A percentile compares a stretch with the other conserved stretches of the same genome.
Evolutionary conservation across 2,329 filamentous ascomycete genomes (phyloP).

Genomic region (Fusarium sp.): DNA sequence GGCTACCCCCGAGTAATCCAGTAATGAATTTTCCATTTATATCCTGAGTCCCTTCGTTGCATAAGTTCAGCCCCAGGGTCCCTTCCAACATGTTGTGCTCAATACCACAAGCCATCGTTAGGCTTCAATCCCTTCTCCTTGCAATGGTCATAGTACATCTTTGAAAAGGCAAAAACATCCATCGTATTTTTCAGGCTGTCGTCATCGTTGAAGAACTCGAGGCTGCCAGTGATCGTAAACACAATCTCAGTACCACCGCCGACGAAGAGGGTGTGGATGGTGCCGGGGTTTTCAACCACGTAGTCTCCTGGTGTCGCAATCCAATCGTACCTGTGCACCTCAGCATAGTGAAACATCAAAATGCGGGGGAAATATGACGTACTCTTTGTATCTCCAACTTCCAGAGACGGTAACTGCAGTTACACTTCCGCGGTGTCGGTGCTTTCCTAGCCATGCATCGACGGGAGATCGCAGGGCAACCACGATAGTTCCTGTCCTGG

Average conservation of each 20-base stretch:
- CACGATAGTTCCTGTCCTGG: constrained; percentile 30
- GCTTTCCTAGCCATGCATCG: constrained; percentile 30
- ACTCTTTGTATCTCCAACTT: constrained; percentile 40
- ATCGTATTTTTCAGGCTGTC: constrained; percentile 36
- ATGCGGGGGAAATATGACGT: background rate
- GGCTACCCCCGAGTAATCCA: background rate
- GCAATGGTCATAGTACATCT: constrained; percentile 32
- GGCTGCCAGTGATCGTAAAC: constrained; percentile 39
- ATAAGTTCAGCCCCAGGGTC: background rate
- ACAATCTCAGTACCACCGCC: constrained; percentile 38
- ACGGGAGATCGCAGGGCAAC: constrained; percentile 27
- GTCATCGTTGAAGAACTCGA: constrained; percentile 41
- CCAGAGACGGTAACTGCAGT: constrained; percentile 37
- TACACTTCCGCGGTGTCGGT: constrained; percentile 30
- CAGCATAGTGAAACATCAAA: background rate
- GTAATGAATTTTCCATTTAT: background rate
- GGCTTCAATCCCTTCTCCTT: constrained; percentile 30
- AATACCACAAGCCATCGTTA: constrained; percentile 27
- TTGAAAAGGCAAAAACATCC: constrained; percentile 38
- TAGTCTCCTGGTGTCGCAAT: constrained; percentile 38
- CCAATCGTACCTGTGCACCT: constrained; percentile 38
- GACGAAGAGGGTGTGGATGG: constrained; percentile 39
- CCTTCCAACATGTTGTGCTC: background rate
- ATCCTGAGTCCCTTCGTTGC: background rate
- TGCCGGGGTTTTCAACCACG: constrained; percentile 40